These are phyloP conservation scores for Polytrichum commune DNA, from an alignment of 225 moss, liverwort and hornwort species.

Conservation along the genomic window DNA sequence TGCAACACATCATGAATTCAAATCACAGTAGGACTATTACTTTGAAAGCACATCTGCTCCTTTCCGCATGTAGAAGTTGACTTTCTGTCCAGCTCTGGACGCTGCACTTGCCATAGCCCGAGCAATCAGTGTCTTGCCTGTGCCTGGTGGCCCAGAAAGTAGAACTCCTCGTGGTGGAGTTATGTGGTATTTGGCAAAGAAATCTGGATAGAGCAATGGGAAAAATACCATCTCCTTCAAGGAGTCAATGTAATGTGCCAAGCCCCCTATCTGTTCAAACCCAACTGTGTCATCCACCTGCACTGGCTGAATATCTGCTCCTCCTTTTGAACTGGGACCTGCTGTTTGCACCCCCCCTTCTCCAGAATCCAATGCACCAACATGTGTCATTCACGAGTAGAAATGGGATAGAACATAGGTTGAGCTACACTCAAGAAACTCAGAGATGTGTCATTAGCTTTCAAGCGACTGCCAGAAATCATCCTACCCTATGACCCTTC, in stretches of 20 bases:
- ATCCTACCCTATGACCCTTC: no score
- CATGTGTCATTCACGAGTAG: neutral
- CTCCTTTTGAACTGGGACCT: conserved; percentile 83
- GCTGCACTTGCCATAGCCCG: conserved; percentile 85
- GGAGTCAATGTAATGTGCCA: conserved; percentile 76
- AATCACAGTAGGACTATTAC: conserved; percentile 15
- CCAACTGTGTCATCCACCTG: conserved; percentile 78
- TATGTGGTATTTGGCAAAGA: conserved; percentile 78
- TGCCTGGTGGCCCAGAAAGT: conserved; percentile 76
- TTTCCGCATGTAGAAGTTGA: conserved; percentile 86
- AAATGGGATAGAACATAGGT: neutral
- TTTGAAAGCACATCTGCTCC: conserved; percentile 81
- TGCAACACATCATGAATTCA: no score
- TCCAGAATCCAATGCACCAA: conserved; percentile 19
- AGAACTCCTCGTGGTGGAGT: conserved; percentile 80
- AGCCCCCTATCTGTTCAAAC: conserved; percentile 81
- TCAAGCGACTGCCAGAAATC: no score
- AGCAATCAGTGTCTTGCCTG: conserved; percentile 78
- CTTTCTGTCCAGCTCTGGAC: conserved; percentile 74
- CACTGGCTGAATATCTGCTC: conserved; percentile 83
- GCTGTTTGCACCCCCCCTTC: conserved; percentile 73
- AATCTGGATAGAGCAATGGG: conserved; percentile 73
- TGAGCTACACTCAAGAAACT: no score
- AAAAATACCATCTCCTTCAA: conserved; percentile 94
- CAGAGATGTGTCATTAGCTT: no score